Conservation (phyloP, 75 land plant genomes). For the Cupressus sempervirens region DNA sequence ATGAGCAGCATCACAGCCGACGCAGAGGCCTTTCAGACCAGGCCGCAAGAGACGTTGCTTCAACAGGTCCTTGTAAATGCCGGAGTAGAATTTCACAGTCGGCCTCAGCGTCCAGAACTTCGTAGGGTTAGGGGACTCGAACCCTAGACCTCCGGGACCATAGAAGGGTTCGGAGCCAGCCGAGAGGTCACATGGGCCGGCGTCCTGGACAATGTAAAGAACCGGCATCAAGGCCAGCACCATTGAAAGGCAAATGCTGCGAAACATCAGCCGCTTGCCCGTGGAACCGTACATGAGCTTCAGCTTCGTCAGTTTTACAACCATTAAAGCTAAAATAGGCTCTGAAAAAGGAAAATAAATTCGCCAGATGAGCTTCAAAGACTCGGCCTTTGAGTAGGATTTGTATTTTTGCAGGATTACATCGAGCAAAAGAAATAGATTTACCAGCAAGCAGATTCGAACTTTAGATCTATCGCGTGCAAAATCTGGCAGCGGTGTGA, state of each 20-base stretch:
- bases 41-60: conserved; percentile 7
- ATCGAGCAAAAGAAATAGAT: conserved; percentile 10
- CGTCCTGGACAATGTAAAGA: neutral
- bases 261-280: neutral
- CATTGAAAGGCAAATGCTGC: neutral
- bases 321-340: neutral
- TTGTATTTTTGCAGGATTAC: neutral
- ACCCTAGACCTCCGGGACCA: neutral
- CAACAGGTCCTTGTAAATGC: neutral
- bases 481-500: conserved; percentile 32
- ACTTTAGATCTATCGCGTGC: conserved; percentile 14
- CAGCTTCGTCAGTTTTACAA: conserved; percentile 2
- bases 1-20: conserved; percentile 3
- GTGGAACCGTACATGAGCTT: neutral
- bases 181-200: conserved; percentile 9
- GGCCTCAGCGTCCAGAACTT: neutral
- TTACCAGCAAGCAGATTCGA: neutral
- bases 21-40: conserved; percentile 12
- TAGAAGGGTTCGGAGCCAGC: neutral
- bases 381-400: neutral
- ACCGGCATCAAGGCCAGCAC: neutral
- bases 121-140: neutral
- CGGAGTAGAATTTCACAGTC: neutral
- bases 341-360: neutral
- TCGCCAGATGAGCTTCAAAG: neutral